phyloP scores from a whole-genome alignment of 306 rosid genomes.

The Vicia villosa region DNA sequence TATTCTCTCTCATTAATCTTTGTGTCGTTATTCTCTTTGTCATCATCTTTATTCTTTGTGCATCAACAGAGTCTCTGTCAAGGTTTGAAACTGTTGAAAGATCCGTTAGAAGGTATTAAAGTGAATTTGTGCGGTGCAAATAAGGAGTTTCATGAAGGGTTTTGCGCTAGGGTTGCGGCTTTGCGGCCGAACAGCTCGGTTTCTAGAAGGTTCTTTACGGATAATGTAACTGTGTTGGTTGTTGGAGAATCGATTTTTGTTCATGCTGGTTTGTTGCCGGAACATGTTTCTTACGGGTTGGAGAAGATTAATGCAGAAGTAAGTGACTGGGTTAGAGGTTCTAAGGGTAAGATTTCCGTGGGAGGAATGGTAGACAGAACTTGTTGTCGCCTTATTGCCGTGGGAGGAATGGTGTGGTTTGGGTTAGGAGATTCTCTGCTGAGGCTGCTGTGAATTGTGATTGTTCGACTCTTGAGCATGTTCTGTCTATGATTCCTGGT shows the following conservation, averaged over 20 bases:
- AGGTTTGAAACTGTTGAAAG: conserved; percentile 49
- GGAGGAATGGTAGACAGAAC: no score
- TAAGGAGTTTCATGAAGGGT: conserved; percentile 47
- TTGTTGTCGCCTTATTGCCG: conserved; percentile 52
- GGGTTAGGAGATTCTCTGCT: conserved; percentile 75
- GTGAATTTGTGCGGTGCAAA: conserved; percentile 45
- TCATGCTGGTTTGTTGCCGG: conserved; percentile 78
- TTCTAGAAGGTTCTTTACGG: conserved; percentile 59
- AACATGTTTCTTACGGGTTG: conserved; percentile 63
- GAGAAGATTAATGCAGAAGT: conserved; percentile 78
- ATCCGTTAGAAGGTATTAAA: conserved; percentile 67
- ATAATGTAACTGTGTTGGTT: conserved; percentile 67
- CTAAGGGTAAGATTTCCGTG: no score
- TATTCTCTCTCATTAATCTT: no score
- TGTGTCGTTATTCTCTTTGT: no score
- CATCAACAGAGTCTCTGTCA: conserved; percentile 58
- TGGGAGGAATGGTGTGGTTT: conserved; percentile 54
- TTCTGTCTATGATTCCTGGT: conserved; percentile 72
- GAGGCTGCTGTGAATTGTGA: conserved; percentile 60
- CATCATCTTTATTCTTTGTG: no score
- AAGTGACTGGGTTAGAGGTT: conserved; percentile 77
- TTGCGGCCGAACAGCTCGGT: conserved; percentile 73
- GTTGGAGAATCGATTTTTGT: conserved; percentile 84
- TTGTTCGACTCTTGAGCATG: conserved; percentile 70
- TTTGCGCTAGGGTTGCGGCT: conserved; percentile 85